Conservation (phyloP, 164 flowering plant genomes). For the Aristolochia fimbriata region DNA sequence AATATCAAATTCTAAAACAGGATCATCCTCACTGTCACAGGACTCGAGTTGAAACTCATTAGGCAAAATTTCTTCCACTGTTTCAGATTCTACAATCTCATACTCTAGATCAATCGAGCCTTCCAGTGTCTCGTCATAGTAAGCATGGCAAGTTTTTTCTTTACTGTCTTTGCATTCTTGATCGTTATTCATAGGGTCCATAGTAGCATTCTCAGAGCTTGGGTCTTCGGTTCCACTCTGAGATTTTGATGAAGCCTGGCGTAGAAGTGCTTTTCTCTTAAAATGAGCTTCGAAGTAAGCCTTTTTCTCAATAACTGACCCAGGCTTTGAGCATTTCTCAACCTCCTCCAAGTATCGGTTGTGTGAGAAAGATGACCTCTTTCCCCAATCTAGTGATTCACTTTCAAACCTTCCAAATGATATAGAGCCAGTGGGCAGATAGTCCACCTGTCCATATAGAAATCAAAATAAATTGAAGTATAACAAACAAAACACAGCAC, state of each 20-base stretch:
- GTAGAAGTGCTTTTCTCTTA: conserved; percentile 50
- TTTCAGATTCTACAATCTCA: conserved; percentile 21
- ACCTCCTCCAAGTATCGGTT: conserved; percentile 82
- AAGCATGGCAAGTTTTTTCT: conserved; percentile 11
- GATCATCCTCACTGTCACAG: conserved; percentile 4
- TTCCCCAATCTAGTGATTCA: conserved; percentile 69
- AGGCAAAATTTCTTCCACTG: conserved; percentile 13
- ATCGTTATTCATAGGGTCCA: conserved; percentile 14
- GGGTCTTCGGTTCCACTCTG: conserved; percentile 24
- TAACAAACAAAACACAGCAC: too few species aligned
- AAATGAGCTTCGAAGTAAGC: conserved; percentile 90
- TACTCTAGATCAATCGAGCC: conserved; percentile 27
- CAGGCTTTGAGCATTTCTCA: conserved; percentile 67
- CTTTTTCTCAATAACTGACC: conserved; percentile 72
- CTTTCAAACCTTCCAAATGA: conserved; percentile 85
- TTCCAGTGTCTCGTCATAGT: conserved; percentile 28
- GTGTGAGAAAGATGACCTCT: conserved; percentile 73
- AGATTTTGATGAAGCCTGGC: conserved; percentile 26
- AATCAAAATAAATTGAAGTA: too few species aligned
- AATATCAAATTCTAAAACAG: too few species aligned
- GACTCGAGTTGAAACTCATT: conserved; percentile 19
- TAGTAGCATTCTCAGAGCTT: conserved; percentile 20
- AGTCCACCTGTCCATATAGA: conserved; percentile 34
- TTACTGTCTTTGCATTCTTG: conserved; percentile 14
- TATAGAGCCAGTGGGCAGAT: conserved; percentile 65